Conservation (phyloP, 1,284 basidiomycete species). For the Melampsora larici-populina region DNA sequence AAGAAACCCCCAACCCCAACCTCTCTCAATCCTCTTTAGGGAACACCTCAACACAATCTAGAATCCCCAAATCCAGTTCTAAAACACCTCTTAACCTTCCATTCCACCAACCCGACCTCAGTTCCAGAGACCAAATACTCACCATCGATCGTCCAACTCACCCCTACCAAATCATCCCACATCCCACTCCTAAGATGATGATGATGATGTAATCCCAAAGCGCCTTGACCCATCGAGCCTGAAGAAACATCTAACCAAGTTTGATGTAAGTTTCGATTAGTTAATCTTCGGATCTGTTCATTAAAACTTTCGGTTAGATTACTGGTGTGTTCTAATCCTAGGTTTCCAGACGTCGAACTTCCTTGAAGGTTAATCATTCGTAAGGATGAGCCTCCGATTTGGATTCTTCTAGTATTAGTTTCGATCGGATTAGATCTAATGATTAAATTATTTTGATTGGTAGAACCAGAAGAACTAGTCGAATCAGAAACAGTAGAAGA, state of each 20-base stretch:
- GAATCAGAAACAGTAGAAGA: too few relatives aligned
- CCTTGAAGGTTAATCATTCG: neutral
- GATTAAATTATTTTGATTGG: too few relatives aligned
- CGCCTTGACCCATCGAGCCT: too few relatives aligned
- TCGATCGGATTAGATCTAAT: neutral
- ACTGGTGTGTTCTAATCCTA: too few relatives aligned
- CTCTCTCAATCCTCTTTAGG: neutral
- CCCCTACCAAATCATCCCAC: slow-evolving; percentile 42
- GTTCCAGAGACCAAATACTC: slow-evolving; percentile 37
- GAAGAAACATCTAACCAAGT: neutral
- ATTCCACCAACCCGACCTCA: slow-evolving; percentile 41
- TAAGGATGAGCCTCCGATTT: neutral
- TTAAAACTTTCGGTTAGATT: too few relatives aligned
- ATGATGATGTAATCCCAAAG: too few relatives aligned
- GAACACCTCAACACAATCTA: slow-evolving; percentile 22
- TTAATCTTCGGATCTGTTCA: neutral
- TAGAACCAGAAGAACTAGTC: too few relatives aligned
- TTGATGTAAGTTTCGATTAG: neutral
- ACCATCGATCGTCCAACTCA: slow-evolving; percentile 31
- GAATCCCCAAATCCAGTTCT: slow-evolving; percentile 37
- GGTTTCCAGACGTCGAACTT: too few relatives aligned
- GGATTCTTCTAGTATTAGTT: neutral
- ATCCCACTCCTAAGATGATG: slow-evolving; percentile 23
- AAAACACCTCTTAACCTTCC: slow-evolving; percentile 34
- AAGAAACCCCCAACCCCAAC: too few relatives aligned